A percentile compares a stretch with the other conserved stretches of the same genome.
Conservation (phyloP, 768 basidiomycete species). For the Trametes punicea region DNA sequence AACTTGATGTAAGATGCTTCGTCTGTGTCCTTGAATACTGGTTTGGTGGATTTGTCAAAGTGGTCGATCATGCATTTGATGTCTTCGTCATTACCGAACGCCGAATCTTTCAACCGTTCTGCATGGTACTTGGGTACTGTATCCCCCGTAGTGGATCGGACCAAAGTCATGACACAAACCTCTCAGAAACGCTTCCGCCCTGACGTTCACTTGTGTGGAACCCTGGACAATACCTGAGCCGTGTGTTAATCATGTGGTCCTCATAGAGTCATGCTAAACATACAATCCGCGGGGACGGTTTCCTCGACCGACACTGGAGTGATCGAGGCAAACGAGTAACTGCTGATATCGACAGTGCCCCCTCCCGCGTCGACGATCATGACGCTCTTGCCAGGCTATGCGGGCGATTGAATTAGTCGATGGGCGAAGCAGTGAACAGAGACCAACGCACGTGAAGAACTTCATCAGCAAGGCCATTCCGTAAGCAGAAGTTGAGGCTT, state of each 20-base stretch:
- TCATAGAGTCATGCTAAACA: background rate
- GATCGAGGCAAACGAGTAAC: constrained; percentile 23
- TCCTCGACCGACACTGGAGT: constrained; percentile 32
- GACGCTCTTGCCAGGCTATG: constrained; percentile 32
- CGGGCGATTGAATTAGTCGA: too few relatives aligned
- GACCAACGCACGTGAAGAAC: constrained; percentile 29
- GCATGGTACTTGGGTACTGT: background rate
- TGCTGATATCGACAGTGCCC: constrained; percentile 42
- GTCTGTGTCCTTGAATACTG: constrained; percentile 39
- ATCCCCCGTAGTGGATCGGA: background rate
- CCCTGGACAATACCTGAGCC: constrained; percentile 39
- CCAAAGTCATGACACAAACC: constrained; percentile 22
- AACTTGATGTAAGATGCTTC: constrained; percentile 42
- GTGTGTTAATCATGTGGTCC: background rate
- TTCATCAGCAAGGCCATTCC: constrained; percentile 42
- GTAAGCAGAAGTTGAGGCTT: constrained; percentile 54
- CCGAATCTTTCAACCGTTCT: constrained; percentile 34
- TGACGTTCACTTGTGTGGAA: constrained; percentile 37
- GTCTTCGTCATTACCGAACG: constrained; percentile 32
- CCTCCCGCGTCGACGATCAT: constrained; percentile 53
- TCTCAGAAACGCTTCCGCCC: constrained; percentile 33
- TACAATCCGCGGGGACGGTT: constrained; percentile 35
- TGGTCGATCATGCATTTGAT: constrained; percentile 35
- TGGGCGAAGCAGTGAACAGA: too few relatives aligned
- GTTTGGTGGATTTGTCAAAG: constrained; percentile 40